phyloP scores from a whole-genome alignment of 116 monocot genomes.

The Zostera marina region DNA sequence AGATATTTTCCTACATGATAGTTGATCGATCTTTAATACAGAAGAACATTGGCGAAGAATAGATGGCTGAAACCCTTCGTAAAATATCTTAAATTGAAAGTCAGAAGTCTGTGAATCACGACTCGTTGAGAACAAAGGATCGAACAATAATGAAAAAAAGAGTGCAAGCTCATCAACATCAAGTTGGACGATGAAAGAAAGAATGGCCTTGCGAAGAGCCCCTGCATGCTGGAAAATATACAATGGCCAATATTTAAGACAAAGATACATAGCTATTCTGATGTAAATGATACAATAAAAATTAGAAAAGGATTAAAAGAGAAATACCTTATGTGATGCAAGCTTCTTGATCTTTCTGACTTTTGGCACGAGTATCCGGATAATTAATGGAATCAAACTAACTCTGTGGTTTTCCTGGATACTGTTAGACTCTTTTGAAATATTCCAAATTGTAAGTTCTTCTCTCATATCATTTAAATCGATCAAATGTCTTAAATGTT shows the following conservation, averaged over 20 bases:
- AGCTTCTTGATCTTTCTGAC: constrained; percentile 60
- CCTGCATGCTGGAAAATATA: constrained; percentile 52
- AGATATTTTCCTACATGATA: constrained; percentile 50
- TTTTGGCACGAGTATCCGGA: constrained; percentile 69
- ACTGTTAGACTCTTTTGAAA: constrained; percentile 51
- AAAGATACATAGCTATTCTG: not conserved
- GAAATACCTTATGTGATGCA: constrained; percentile 52
- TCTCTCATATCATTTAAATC: constrained; percentile 48
- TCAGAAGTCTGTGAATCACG: not conserved
- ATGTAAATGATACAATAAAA: not conserved
- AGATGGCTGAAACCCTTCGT: constrained; percentile 5
- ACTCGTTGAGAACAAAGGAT: constrained; percentile 32
- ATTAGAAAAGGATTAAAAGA: not conserved
- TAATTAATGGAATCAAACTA: constrained; percentile 54
- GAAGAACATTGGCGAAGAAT: constrained; percentile 20
- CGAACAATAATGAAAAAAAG: constrained; percentile 54
- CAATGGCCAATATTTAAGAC: not conserved
- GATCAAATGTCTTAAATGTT: constrained; percentile 57
- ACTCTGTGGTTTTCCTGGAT: constrained; percentile 56
- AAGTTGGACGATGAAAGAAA: constrained; percentile 69
- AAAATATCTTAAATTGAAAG: not conserved
- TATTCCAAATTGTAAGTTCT: constrained; percentile 67
- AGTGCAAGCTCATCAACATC: constrained; percentile 61
- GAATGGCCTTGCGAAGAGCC: constrained; percentile 53
- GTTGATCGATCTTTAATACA: constrained; percentile 7